Base-by-base conservation (phyloP, 768 basidiomycete genomes). In the Pleurotus citrinopileatus region DNA sequence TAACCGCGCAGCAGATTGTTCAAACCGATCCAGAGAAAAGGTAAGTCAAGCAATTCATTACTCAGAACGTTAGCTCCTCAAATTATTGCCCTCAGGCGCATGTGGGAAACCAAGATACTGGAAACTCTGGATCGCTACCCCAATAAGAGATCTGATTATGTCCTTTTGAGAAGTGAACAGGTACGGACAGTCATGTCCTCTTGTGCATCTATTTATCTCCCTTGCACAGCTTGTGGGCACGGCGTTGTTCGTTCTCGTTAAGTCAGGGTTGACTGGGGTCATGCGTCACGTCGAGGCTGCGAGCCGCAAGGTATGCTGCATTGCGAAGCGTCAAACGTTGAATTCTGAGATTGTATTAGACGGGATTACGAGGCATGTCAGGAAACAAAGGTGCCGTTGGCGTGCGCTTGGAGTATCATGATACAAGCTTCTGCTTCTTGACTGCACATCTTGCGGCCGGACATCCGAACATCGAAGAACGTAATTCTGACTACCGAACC, bases 371-470 rank as follows among this genome's bases (percentile, higher is more conserved):
- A 28, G 97, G 97, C 10, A 94, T 98, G 83, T 94, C 94, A 0
- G 97, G 94, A 25, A 96, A 96, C 73, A 96, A 99, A 73, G 97
- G 97, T 17, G 97, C 94, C 1, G 91, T 96, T 10, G 94, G 88
- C 4, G 92, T 99, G 58, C 87, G 97, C 10, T 74, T 99, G 47
- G 91, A 98, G 25, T 92, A 91, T 62, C 79, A 90, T 59, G 94
- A 95, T 64, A 91, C 95, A 7, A 89, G 82, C 53, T 88, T 98
- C 62, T 99, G 97, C 71, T 95, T 98, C 71, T 67, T 99, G 57
- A 98, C 96, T 7, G 93, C 92, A 3, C 97, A 98, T 69, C 79
- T 98, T 37, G 95, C 97, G 13, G 95, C 97, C n/a, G 97, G 97
- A 5, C 94, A 97, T 63, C 65, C 80, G 4, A 96, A 96, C 62